Conservation (phyloP, 2,329 filamentous ascomycete species). For the Capronia epimyces region DNA sequence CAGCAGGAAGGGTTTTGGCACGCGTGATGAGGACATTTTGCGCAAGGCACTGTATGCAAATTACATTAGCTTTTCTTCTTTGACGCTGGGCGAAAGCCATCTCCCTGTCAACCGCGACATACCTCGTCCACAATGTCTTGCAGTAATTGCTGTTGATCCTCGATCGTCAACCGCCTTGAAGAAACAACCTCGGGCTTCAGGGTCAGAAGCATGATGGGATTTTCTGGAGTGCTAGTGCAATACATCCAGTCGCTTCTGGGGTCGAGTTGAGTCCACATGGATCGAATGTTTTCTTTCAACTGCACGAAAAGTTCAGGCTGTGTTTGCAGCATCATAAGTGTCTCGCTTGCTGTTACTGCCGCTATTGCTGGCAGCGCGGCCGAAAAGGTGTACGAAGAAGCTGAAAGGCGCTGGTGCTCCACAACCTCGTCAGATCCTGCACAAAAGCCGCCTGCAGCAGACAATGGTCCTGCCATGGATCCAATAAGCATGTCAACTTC, state of each 20-base stretch:
- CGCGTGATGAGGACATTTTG: slow-evolving; percentile 88
- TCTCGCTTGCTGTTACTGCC: slow-evolving; percentile 92
- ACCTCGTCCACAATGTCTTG: slow-evolving; percentile 94
- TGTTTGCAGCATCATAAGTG: slow-evolving; percentile 75
- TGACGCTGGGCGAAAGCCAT: neutral
- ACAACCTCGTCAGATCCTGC: slow-evolving; percentile 87
- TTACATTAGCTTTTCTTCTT: neutral
- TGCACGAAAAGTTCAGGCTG: slow-evolving; percentile 74
- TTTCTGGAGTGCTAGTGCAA: slow-evolving; percentile 74
- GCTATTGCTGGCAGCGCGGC: slow-evolving; percentile 89
- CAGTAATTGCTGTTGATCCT: slow-evolving; percentile 78
- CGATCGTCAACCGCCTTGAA: slow-evolving; percentile 59
- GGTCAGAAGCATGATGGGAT: slow-evolving; percentile 77
- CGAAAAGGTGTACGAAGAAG: slow-evolving; percentile 89
- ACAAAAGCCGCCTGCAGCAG: slow-evolving; percentile 92
- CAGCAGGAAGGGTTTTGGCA: slow-evolving; percentile 70
- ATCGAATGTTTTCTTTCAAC: slow-evolving; percentile 78
- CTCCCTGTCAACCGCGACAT: neutral
- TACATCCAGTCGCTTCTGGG: slow-evolving; percentile 88
- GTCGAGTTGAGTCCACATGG: slow-evolving; percentile 81
- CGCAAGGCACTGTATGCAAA: slow-evolving; percentile 58
- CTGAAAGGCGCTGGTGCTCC: slow-evolving; percentile 90
- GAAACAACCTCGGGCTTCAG: slow-evolving; percentile 78
- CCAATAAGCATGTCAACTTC: slow-evolving; percentile 97
- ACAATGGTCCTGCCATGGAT: slow-evolving; percentile 81